phyloP scores from a whole-genome alignment of 2,329 filamentous ascomycete genomes.

The Microcyclosporella mali region DNA sequence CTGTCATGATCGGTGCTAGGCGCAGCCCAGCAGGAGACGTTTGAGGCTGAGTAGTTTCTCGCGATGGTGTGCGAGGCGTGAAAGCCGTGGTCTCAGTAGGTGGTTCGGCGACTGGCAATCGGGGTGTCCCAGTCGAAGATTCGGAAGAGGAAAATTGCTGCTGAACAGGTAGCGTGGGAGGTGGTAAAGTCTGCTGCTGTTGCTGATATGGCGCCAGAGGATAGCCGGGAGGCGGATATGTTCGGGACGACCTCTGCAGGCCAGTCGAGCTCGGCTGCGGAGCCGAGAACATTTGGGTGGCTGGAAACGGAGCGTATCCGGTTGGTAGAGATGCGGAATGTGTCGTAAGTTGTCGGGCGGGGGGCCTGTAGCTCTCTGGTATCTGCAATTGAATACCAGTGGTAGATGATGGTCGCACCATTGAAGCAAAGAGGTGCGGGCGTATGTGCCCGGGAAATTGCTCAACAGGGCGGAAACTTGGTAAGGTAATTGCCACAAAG shows the following conservation, averaged over 20 bases:
- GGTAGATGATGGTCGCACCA: conserved; percentile 6
- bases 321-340: conserved; percentile 17
- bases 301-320: conserved; percentile 13
- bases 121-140: conserved; percentile 7
- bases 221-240: conserved; percentile 9
- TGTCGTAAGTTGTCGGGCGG: conserved; percentile 12
- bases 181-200: conserved; percentile 10
- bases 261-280: conserved; percentile 14
- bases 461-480: conserved; percentile 26
- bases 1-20: conserved; percentile 22
- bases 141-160: conserved; percentile 5
- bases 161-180: conserved; percentile 1
- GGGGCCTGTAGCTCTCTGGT: conserved; percentile 7
- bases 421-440: conserved; percentile 3
- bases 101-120: conserved; percentile 19
- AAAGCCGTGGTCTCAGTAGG: conserved; percentile 22
- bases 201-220: conserved; percentile 1
- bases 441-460: conserved; percentile 3
- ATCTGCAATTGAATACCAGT: conserved; percentile 4
- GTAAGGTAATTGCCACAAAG: conserved; percentile 40
- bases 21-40: conserved; percentile 13
- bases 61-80: conserved; percentile 16
- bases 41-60: conserved; percentile 8
- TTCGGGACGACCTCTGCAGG: conserved; percentile 12
- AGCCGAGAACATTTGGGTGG: conserved; percentile 7